phyloP scores from a whole-genome alignment of 371 early-diverging fungal species.

The Circinella minor region DNA sequence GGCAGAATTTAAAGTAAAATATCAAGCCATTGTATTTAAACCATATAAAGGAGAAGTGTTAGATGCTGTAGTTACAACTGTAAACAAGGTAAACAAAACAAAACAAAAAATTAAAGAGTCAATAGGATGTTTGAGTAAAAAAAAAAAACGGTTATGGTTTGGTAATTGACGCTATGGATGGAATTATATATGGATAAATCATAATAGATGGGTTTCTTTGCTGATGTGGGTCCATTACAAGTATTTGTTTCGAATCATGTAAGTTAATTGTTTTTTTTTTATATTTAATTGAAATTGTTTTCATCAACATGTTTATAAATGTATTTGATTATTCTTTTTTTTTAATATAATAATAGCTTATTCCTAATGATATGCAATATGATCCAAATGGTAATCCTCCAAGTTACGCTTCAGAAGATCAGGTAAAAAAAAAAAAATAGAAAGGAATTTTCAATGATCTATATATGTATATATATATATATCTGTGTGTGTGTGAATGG shows the following conservation, averaged over 20 bases:
- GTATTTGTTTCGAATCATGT: slow-evolving; percentile 96
- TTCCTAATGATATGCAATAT: slow-evolving; percentile 89
- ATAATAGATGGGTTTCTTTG: slow-evolving; percentile 94
- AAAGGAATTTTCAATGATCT: too few species aligned
- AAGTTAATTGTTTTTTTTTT: slow-evolving; percentile 28
- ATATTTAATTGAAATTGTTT: too few species aligned
- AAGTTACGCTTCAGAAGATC: slow-evolving; percentile 84
- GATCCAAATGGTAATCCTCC: slow-evolving; percentile 89
- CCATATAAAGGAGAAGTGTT: slow-evolving; percentile 98
- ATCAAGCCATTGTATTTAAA: slow-evolving; percentile 97
- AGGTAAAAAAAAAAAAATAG: slow-evolving; percentile 45
- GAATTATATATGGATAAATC: background rate
- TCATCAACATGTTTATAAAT: background rate
- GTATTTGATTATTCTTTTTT: background rate
- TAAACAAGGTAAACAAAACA: slow-evolving; percentile 77
- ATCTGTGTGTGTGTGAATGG: too few species aligned
- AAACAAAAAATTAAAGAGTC: too few species aligned
- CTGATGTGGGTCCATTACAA: slow-evolving; percentile 95
- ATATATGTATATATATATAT: too few species aligned
- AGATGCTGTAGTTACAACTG: slow-evolving; percentile 94
- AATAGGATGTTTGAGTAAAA: background rate
- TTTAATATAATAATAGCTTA: slow-evolving; percentile 63
- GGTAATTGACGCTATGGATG: background rate
- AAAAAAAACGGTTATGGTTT: slow-evolving; percentile 1
- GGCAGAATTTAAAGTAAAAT: slow-evolving; percentile 93